Evolutionary conservation across 2,329 filamentous ascomycete genomes (phyloP).

Genomic region (Beauveria caledonica): DNA sequence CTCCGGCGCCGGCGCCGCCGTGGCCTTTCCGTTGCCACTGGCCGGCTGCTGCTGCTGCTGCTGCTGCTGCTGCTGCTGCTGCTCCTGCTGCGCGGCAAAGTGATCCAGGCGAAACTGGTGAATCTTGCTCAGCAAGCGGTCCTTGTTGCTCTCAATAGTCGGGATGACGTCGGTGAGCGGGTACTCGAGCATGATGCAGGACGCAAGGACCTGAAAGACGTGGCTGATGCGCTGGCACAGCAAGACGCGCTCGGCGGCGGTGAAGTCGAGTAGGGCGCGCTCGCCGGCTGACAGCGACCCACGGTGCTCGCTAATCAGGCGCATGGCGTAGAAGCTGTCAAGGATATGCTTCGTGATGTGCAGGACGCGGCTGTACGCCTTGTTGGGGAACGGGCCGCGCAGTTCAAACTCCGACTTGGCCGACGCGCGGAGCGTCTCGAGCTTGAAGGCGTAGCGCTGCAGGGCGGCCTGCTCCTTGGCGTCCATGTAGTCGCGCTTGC

Average conservation of each 20-base stretch:
- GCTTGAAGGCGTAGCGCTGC: constrained; percentile 66
- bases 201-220: constrained; percentile 77
- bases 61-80: constrained; percentile 15
- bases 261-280: constrained; percentile 70
- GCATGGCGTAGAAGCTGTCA: constrained; percentile 94
- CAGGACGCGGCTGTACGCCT: constrained; percentile 65
- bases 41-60: neutral
- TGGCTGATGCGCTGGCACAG: constrained; percentile 87
- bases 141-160: constrained; percentile 69
- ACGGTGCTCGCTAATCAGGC: constrained; percentile 79
- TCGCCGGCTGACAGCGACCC: constrained; percentile 70
- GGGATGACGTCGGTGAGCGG: constrained; percentile 85
- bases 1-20: constrained; percentile 14
- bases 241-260: constrained; percentile 66
- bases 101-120: constrained; percentile 76
- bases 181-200: constrained; percentile 89
- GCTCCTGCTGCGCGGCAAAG: constrained; percentile 29
- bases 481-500: constrained; percentile 65
- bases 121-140: constrained; percentile 77
- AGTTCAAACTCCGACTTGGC: constrained; percentile 85
- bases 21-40: constrained; percentile 14
- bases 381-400: constrained; percentile 74
- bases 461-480: constrained; percentile 82
- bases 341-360: constrained; percentile 75
- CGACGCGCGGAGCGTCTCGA: constrained; percentile 64